Percentiles rank a stretch among this genome's conserved stretches.
phyloP scores from a whole-genome alignment of 2,329 filamentous ascomycete species.

The Ceratocystis alfenasii region DNA sequence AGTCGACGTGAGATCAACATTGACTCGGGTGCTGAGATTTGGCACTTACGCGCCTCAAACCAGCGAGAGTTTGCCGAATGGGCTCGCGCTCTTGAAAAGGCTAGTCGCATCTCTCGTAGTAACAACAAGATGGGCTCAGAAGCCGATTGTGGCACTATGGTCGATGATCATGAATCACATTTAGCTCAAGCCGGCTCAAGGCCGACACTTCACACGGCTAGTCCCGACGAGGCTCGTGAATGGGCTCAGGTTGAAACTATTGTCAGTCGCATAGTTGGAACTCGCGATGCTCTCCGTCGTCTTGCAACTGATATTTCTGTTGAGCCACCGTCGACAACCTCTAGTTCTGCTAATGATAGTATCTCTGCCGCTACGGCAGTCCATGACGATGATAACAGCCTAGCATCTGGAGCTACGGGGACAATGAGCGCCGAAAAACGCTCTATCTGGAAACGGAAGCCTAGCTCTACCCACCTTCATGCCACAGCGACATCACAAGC shows the following conservation, averaged over 20 bases:
- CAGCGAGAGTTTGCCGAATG: conserved; percentile 77
- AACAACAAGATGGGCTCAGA: conserved; percentile 31
- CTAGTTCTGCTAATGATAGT: conserved; percentile 24
- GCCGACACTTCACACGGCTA: conserved; percentile 25
- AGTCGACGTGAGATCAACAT: conserved; percentile 85
- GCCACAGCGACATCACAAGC: conserved; percentile 31
- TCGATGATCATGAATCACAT: conserved; percentile 21
- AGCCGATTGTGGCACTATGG: conserved; percentile 24
- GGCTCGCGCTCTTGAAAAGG: conserved; percentile 73
- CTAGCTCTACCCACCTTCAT: conserved; percentile 41
- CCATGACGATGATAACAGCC: conserved; percentile 35
- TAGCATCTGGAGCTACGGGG: conserved; percentile 9
- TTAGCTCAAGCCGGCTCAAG: not conserved
- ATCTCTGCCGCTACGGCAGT: conserved; percentile 31
- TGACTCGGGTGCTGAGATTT: conserved; percentile 91
- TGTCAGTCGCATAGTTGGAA: conserved; percentile 74
- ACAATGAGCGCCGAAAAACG: conserved; percentile 28
- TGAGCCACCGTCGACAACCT: conserved; percentile 39
- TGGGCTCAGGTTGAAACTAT: conserved; percentile 80
- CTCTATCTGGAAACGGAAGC: conserved; percentile 87
- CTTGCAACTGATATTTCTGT: conserved; percentile 73
- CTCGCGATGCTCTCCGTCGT: conserved; percentile 74
- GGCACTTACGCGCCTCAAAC: conserved; percentile 79
- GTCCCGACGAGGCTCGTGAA: conserved; percentile 57
- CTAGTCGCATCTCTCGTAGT: conserved; percentile 54